These are phyloP conservation scores for Alternaria triticina DNA, from an alignment of 2,329 filamentous ascomycete species.

Conservation along the genomic window DNA sequence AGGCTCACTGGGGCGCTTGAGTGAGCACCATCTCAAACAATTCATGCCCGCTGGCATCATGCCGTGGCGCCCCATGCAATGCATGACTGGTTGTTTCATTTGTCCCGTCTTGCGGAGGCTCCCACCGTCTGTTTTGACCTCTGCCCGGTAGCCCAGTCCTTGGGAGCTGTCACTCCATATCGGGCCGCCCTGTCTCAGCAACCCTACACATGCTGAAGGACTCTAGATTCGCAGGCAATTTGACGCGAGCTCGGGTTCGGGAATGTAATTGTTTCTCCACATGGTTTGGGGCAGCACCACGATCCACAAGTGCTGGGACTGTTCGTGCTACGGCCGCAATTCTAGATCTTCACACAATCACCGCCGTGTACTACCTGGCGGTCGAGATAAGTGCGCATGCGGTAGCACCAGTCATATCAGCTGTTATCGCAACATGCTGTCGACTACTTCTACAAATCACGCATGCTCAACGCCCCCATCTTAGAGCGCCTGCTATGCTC, in stretches of 20 bases:
- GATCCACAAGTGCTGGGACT: background rate
- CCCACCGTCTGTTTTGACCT: background rate
- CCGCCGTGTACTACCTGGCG: conserved; percentile 2
- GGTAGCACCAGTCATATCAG: conserved; percentile 13
- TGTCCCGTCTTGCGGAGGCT: background rate
- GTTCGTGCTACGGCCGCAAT: conserved; percentile 4
- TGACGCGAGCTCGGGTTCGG: background rate
- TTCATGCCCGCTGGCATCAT: background rate
- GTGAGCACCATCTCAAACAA: conserved; percentile 3
- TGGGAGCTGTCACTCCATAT: conserved; percentile 13
- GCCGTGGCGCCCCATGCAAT: conserved; percentile 6
- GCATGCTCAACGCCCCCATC: conserved; percentile 1
- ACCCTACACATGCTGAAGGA: conserved; percentile 1
- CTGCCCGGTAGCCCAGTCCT: conserved; percentile 10
- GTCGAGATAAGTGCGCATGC: background rate
- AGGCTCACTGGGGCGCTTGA: background rate
- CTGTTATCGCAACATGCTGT: conserved; percentile 1
- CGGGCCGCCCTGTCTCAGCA: conserved; percentile 4
- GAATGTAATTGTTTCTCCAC: background rate
- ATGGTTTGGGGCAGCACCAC: background rate
- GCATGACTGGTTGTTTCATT: conserved; percentile 4
- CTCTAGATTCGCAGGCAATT: background rate
- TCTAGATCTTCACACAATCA: conserved; percentile 19
- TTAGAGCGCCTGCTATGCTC: conserved; percentile 6
- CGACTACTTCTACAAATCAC: background rate